These are phyloP conservation scores for Penicillium dipodomyicola DNA, from an alignment of 495 filamentous ascomycete species.

Conservation along the genomic window DNA sequence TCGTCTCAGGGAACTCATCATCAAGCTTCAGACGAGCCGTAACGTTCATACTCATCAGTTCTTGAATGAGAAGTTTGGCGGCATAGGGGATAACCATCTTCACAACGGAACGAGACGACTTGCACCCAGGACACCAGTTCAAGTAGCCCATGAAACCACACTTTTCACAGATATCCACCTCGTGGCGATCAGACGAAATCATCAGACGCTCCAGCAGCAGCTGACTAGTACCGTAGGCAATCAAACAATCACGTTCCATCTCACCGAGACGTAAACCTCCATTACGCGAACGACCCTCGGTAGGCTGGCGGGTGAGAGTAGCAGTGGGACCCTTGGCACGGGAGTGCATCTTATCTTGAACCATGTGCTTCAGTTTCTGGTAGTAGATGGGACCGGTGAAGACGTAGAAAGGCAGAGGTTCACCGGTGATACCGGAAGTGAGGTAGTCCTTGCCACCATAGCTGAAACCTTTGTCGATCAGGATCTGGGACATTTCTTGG, in stretches of 20 bases:
- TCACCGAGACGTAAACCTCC: conserved; percentile 93
- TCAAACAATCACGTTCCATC: conserved; percentile 98
- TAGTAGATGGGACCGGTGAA: conserved; percentile 99
- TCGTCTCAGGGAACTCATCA: conserved; percentile 77
- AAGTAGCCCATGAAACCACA: conserved; percentile 95
- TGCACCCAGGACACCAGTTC: conserved; percentile 89
- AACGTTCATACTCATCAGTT: conserved; percentile 97
- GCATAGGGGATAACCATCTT: conserved; percentile 98
- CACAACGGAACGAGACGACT: conserved; percentile 72
- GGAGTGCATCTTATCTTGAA: conserved; percentile 99
- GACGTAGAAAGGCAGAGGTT: conserved; percentile 89
- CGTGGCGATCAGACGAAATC: conserved; percentile 84
- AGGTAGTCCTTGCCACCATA: conserved; percentile 97
- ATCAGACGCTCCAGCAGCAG: conserved; percentile 92
- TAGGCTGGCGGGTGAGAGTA: conserved; percentile 92
- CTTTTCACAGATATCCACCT: conserved; percentile 86
- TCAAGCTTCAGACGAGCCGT: conserved; percentile 79
- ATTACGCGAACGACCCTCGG: conserved; percentile 88
- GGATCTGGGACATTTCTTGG: conserved; percentile 79
- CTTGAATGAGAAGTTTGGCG: conserved; percentile 94
- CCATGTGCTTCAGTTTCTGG: conserved; percentile 99
- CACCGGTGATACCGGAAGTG: conserved; percentile 91
- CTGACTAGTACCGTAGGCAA: conserved; percentile 92
- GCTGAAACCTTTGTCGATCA: conserved; percentile 85
- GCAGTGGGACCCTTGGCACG: conserved; percentile 85